Percentiles rank a stretch among this genome's conserved stretches.
phyloP scores from a whole-genome alignment of 495 filamentous ascomycete genomes.

The Penicillium nucicola region DNA sequence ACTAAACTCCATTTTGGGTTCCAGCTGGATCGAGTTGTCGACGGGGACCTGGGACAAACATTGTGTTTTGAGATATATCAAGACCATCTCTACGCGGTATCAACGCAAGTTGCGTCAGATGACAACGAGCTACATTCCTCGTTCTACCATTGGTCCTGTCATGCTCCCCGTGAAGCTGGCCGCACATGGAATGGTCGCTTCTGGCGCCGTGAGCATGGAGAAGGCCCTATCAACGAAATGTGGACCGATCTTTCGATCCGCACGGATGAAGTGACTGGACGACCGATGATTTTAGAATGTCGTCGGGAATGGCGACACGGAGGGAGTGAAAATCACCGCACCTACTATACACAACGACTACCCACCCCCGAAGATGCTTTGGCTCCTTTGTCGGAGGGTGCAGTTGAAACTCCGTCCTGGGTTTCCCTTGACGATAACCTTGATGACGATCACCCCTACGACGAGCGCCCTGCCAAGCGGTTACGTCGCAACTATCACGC shows the following conservation, averaged over 20 bases:
- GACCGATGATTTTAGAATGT: constrained; percentile 63
- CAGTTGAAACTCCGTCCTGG: not conserved
- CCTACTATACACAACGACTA: constrained; percentile 64
- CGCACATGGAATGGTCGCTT: constrained; percentile 34
- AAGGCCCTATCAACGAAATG: constrained; percentile 74
- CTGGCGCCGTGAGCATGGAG: constrained; percentile 66
- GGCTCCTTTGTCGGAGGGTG: not conserved
- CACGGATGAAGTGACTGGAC: constrained; percentile 57
- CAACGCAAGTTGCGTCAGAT: constrained; percentile 61
- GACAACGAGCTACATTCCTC: constrained; percentile 66
- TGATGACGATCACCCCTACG: constrained; percentile 32
- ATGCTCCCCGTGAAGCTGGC: constrained; percentile 38
- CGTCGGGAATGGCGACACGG: constrained; percentile 67
- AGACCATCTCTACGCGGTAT: constrained; percentile 69
- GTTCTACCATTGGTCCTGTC: constrained; percentile 66
- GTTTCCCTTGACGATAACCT: constrained; percentile 4
- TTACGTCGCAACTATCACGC: constrained; percentile 38
- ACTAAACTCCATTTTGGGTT: constrained; percentile 15
- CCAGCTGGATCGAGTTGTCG: constrained; percentile 9
- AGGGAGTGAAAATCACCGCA: constrained; percentile 59
- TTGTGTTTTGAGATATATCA: constrained; percentile 71
- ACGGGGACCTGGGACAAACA: constrained; percentile 59
- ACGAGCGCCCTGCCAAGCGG: constrained; percentile 37
- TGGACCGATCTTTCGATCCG: constrained; percentile 68
- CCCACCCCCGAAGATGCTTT: constrained; percentile 38